Conservation (phyloP, 495 filamentous ascomycete genomes). For the Neurospora sp. region DNA sequence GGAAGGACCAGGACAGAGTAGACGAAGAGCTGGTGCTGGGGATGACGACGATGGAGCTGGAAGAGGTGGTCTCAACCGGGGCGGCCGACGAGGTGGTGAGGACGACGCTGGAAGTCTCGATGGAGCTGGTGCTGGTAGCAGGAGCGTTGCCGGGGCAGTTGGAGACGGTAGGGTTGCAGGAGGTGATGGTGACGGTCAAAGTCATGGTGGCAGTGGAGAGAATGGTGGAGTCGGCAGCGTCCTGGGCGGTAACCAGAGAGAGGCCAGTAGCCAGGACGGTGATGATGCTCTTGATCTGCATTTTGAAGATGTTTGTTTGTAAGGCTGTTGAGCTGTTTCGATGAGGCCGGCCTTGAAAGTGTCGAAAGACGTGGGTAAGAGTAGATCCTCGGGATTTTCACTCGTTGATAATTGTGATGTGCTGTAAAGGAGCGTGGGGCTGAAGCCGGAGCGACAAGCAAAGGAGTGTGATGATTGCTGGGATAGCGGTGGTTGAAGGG, state of each 20-base stretch:
- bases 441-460: constrained; percentile 19
- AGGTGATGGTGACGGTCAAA: constrained; percentile 36
- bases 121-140: constrained; percentile 14
- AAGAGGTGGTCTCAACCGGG: constrained; percentile 1
- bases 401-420: background rate
- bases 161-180: constrained; percentile 35
- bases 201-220: constrained; percentile 36
- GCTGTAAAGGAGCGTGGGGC: constrained; percentile 23
- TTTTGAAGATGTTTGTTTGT: constrained; percentile 16
- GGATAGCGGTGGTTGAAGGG: constrained; percentile 10
- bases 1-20: constrained; percentile 18
- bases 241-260: constrained; percentile 17
- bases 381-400: constrained; percentile 1
- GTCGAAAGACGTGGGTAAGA: background rate
- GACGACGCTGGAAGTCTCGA: background rate
- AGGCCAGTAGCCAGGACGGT: constrained; percentile 21
- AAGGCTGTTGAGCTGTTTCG: background rate
- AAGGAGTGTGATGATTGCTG: constrained; percentile 23
- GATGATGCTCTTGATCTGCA: constrained; percentile 30
- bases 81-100: background rate
- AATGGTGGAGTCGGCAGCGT: constrained; percentile 20
- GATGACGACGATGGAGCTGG: background rate
- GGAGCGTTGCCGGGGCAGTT: constrained; percentile 31
- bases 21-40: constrained; percentile 1
- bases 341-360: constrained; percentile 2